Conservation (phyloP, 139 green algal species). For the Raphidocelis subcapitata region DNA sequence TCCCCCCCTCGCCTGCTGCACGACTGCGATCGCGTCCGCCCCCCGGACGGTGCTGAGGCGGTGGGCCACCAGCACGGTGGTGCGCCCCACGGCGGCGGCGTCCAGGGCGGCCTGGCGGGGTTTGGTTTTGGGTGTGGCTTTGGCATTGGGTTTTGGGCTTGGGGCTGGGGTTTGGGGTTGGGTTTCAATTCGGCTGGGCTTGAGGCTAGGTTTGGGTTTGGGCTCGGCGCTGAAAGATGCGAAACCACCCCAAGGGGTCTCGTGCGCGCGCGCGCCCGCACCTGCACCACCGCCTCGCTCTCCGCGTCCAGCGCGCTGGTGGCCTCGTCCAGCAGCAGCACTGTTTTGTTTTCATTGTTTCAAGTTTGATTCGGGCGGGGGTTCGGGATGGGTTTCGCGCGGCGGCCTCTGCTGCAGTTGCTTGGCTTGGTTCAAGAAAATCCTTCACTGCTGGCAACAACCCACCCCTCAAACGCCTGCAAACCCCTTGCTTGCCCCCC, state of each 20-base stretch:
- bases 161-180: neutral
- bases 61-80: slow-evolving; percentile 54
- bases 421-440: neutral
- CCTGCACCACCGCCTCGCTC: slow-evolving; percentile 60
- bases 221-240: neutral
- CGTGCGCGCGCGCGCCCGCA: neutral
- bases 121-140: slow-evolving; percentile 21
- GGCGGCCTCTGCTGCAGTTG: neutral
- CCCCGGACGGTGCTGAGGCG: slow-evolving; percentile 59
- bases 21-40: slow-evolving; percentile 46
- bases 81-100: slow-evolving; percentile 44
- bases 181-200: neutral
- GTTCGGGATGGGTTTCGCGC: slow-evolving; percentile 65
- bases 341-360: neutral
- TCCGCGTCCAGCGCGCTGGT: slow-evolving; percentile 86
- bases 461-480: neutral
- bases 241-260: neutral
- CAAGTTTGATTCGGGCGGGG: slow-evolving; percentile 67
- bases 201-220: neutral
- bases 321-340: slow-evolving; percentile 67
- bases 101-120: slow-evolving; percentile 40
- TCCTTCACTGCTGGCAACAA: slow-evolving; percentile 32
- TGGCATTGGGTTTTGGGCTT: slow-evolving; percentile 43
- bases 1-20: slow-evolving; percentile 49
- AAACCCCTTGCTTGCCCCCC: neutral